Evolutionary conservation across 306 rosid genomes (phyloP), one percentile per base, ranked within the genome.

Genomic region (Prunus mongolica): DNA sequence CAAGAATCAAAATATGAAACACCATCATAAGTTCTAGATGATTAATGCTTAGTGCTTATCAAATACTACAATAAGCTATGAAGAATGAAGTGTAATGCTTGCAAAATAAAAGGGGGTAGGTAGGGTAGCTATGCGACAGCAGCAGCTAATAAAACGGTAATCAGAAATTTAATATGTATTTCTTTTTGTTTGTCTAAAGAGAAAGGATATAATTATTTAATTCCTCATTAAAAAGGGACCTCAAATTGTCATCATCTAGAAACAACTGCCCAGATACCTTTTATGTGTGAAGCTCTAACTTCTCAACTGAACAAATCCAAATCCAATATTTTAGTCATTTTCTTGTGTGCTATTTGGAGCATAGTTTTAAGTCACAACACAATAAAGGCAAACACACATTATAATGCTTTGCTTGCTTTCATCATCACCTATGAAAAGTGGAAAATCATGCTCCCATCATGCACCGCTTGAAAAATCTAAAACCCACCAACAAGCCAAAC

Each of bases 371-470:
- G 38, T 34, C 41, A 34, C 41, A 27, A 32, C 28, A 72, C 20
- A 41, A 2, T 3, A 7, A 2, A 13, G 65, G 20, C 66, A 20
- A n/a, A 20, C 13, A 46, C 61, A 49, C 73, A 49, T 25, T 3
- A 49, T 49, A 20, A 27, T 27, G 58, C 58, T 52, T 18, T 52
- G 57, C 15, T 52, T 56, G 28, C 12, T 34, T 32, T 32, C 25
- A 64, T 64, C 47, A 62, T 60, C n/a, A 20, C 46, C 3, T 54
- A 0, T 19, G 3, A 46, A 58, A 46, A 55, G 57, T 8, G 12
- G 74, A 71, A 45, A n/a, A 79, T 46, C 54, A 30, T 66, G 75
- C 72, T 62, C 25, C 67, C 51, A 80, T 69, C 58, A 52, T 18
- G 2, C 58, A 15, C 24, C 58, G 6, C 9, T 5, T 18, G 8